A percentile compares a stretch with the other conserved stretches of the same genome.
These are phyloP conservation scores for Russula emetica DNA, from an alignment of 768 basidiomycete genomes.

Conservation along the genomic window DNA sequence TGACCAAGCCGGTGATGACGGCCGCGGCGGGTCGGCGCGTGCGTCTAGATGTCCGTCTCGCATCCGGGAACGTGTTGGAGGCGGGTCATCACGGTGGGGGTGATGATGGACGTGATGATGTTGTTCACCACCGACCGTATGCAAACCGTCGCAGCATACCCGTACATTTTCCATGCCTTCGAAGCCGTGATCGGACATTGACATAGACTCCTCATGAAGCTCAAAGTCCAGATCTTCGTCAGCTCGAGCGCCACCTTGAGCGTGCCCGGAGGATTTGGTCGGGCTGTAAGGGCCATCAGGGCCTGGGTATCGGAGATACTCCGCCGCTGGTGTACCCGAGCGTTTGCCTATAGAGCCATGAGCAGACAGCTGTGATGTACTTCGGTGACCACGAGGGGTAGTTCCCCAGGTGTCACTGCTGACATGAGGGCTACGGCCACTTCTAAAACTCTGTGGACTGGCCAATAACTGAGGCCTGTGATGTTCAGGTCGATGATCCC, in stretches of 20 bases:
- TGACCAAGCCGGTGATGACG: conserved; percentile 79
- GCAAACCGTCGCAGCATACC: conserved; percentile 83
- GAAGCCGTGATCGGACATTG: conserved; percentile 71
- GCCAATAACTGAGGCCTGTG: conserved; percentile 45
- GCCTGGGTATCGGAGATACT: conserved; percentile 78
- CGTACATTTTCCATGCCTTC: conserved; percentile 95
- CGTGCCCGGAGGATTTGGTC: conserved; percentile 47
- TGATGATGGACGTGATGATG: conserved; percentile 54
- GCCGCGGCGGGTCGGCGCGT: conserved; percentile 49
- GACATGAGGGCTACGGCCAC: conserved; percentile 52
- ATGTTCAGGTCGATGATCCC: conserved; percentile 42
- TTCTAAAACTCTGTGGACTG: conserved; percentile 74
- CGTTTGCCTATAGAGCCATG: conserved; percentile 78
- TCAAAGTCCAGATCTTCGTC: conserved; percentile 78
- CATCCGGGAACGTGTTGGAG: conserved; percentile 36
- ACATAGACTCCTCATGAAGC: conserved; percentile 66
- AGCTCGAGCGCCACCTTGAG: conserved; percentile 37
- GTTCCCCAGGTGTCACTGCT: conserved; percentile 64
- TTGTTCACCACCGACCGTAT: conserved; percentile 68
- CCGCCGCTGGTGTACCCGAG: conserved; percentile 84
- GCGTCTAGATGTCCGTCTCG: conserved; percentile 53
- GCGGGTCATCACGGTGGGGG: conserved; percentile 32
- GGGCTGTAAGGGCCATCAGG: conserved; percentile 78
- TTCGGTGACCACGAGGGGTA: conserved; percentile 63
- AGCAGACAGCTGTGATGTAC: conserved; percentile 72